phyloP scores from a whole-genome alignment of 163 green algal species.

The Trebouxia gelatinosa region DNA sequence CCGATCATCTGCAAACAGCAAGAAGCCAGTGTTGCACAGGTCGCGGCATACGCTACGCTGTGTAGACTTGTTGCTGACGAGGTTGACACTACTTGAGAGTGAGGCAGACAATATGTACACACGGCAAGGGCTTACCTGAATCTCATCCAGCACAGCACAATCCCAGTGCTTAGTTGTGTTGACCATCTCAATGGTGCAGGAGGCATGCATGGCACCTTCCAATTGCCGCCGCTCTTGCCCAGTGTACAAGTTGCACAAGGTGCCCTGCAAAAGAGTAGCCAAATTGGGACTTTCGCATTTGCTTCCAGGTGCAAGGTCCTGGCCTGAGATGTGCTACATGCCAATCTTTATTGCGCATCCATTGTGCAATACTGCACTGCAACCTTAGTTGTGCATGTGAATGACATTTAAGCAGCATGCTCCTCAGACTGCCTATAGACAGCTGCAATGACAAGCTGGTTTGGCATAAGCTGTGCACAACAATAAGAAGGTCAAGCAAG shows the following conservation, averaged over 20 bases:
- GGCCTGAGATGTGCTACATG: background rate
- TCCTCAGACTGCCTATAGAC: background rate
- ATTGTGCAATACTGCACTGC: too few species aligned
- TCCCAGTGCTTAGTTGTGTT: slow-evolving; percentile 57
- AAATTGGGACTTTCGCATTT: too few species aligned
- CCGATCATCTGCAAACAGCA: slow-evolving; percentile 83
- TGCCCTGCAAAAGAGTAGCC: background rate
- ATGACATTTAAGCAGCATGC: background rate
- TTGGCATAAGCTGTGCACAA: background rate
- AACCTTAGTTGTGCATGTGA: background rate
- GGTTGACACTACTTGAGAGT: too few species aligned
- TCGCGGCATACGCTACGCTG: too few species aligned
- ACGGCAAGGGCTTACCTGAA: slow-evolving; percentile 63
- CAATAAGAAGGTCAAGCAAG: background rate
- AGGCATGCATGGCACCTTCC: slow-evolving; percentile 59
- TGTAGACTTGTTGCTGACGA: too few species aligned
- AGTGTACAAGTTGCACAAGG: slow-evolving; percentile 23
- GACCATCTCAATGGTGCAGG: slow-evolving; percentile 88
- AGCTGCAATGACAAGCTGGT: too few species aligned
- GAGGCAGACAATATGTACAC: background rate
- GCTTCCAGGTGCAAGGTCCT: background rate
- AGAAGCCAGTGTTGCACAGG: too few species aligned
- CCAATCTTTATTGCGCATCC: too few species aligned
- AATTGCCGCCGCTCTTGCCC: slow-evolving; percentile 73
- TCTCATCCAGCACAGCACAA: slow-evolving; percentile 92